Evolutionary conservation across 2,329 filamentous ascomycete species (phyloP), one percentile per base, ranked within the genome.

Genomic region (Rosellinia necatrix): DNA sequence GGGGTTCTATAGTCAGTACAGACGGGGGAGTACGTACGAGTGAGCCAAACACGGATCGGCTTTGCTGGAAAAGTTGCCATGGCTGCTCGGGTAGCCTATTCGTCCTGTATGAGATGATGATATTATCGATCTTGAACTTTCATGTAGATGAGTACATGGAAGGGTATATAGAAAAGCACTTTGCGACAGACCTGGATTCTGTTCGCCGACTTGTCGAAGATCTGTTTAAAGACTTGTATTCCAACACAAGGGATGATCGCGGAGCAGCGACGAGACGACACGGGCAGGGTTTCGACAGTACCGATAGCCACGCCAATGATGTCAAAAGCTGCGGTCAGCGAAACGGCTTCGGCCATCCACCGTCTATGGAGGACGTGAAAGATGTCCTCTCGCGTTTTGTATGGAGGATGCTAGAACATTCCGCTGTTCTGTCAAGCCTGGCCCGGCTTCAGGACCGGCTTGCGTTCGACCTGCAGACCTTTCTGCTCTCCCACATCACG

Each of bases 81-180:
- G 12, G 19, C 3, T 15, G 40, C 13, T 2, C n/a, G 5, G n/a
- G 17, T 4, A 10, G 24, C 12, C 12, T 43, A 2, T 4, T 3
- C 5, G 13, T 12, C 2, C 15, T 44, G 8, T 8, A 3, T 13
- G 41, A 44, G 9, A 62, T 64, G 56, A 59, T 62, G 46, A 3
- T 55, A 6, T 24, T 62, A 10, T 60, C 59, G 1, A 38, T 54
- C 12, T 13, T 62, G 4, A 59, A 55, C 32, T 62, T 50, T 34
- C 54, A 43, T 13, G 54, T 37, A 10, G 61, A 62, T 27, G 57
- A 62, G 32, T 62, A 59, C 22, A 62, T 64, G 48, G 61, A 56
- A 35, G 49, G 49, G 27, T 42, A 1, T 15, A 19, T 60, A 3
- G 25, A 49, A 38, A 53, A 34, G 13, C 24, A 32, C 17, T 32